Evolutionary conservation across 2,329 filamentous ascomycete genomes (phyloP).

Genomic region (Magnaporthiopsis poae): DNA sequence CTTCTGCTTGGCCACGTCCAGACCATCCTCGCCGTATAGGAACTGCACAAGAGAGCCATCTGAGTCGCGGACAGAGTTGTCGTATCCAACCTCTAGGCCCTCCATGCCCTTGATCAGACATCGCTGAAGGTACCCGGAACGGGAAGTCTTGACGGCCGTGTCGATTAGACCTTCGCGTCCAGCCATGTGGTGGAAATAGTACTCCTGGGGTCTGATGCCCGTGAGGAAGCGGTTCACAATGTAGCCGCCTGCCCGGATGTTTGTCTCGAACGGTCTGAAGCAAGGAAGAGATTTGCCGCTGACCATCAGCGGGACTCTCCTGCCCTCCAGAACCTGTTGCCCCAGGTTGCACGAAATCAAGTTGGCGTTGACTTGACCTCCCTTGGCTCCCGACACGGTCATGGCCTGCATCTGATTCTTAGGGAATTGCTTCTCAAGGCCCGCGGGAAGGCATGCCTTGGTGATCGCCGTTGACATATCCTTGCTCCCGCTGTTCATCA

Average conservation of each 20-base stretch:
- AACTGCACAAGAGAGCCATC: conserved; percentile 93
- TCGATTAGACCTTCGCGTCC: conserved; percentile 96
- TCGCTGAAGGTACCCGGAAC: conserved; percentile 90
- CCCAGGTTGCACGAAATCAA: conserved; percentile 96
- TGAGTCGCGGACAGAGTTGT: conserved; percentile 84
- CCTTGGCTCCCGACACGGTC: conserved; percentile 94
- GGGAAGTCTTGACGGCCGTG: conserved; percentile 95
- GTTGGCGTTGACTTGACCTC: conserved; percentile 84
- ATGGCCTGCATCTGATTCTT: conserved; percentile 98
- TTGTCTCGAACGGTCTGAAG: conserved; percentile 84
- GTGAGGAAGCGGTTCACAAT: conserved; percentile 95
- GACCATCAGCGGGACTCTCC: conserved; percentile 92
- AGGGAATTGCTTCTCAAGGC: conserved; percentile 84
- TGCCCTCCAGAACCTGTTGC: conserved; percentile 90
- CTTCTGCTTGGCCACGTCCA: conserved; percentile 89
- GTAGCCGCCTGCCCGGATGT: conserved; percentile 82
- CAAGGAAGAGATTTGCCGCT: conserved; percentile 93
- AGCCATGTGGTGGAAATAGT: conserved; percentile 99
- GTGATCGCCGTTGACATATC: conserved; percentile 72
- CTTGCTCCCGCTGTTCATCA: conserved; percentile 64
- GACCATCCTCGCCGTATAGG: conserved; percentile 88
- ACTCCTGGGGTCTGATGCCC: conserved; percentile 91
- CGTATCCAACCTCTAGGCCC: conserved; percentile 82
- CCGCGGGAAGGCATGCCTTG: conserved; percentile 65
- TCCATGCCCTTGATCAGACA: conserved; percentile 99